Conservation (phyloP, 108 stramenopile genomes). For the Hondaea fermentalgiana region DNA sequence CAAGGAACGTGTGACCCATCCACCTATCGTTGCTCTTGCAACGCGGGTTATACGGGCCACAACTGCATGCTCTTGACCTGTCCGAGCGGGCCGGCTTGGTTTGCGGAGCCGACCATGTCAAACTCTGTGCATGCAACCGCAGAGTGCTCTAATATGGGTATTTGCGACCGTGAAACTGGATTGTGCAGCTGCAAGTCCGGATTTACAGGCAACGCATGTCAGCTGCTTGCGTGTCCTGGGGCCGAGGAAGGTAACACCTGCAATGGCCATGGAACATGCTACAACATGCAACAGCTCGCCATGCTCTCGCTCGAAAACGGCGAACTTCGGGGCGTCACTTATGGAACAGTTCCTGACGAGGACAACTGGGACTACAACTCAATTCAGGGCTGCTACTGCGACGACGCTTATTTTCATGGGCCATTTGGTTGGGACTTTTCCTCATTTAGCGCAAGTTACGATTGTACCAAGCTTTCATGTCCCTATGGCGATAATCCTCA, state of each 20-base stretch:
- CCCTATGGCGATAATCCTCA: constrained; percentile 39
- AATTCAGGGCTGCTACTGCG: constrained; percentile 42
- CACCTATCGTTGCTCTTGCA: constrained; percentile 36
- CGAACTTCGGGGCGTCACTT: not conserved
- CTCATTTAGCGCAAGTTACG: constrained; percentile 29
- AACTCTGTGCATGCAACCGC: constrained; percentile 36
- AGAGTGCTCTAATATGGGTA: constrained; percentile 48
- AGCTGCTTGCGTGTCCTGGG: constrained; percentile 36
- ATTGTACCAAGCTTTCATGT: constrained; percentile 35
- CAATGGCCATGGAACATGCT: not conserved
- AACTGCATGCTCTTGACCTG: not conserved
- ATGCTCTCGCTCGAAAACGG: not conserved
- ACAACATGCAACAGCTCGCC: not conserved
- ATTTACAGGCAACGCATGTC: constrained; percentile 45
- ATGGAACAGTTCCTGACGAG: not conserved
- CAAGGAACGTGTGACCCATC: constrained; percentile 40
- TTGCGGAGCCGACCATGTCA: constrained; percentile 31
- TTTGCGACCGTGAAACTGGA: constrained; percentile 45
- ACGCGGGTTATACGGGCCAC: not conserved
- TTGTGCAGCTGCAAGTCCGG: constrained; percentile 34
- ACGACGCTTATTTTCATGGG: not conserved
- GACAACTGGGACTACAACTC: constrained; percentile 10
- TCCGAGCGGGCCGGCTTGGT: constrained; percentile 33
- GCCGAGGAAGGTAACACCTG: not conserved
- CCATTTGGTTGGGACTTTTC: not conserved